Evolutionary conservation across 2,329 filamentous ascomycete genomes (phyloP), one percentile per base, ranked within the genome.

Genomic region (Scolecobasidium constrictum): DNA sequence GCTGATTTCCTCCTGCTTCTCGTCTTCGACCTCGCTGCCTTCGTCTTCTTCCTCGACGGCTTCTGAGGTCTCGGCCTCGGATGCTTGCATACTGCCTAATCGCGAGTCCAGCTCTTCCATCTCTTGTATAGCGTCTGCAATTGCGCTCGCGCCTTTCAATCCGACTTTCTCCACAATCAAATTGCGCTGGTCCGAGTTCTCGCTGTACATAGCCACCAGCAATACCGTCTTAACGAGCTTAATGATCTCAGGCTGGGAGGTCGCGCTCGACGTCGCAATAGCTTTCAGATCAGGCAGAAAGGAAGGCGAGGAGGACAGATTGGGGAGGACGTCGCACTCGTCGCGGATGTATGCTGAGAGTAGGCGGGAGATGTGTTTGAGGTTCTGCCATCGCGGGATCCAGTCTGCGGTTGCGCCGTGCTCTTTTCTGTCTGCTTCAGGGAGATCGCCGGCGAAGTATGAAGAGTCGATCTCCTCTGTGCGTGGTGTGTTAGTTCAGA

Each of bases 351-450:
- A 72, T 19, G 65, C 62, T 19, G 65, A 64, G 42, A 69, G 60
- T 49, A 64, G 57, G 33, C 66, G 64, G 51, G 70, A 66, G 48
- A 71, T 61, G 48, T 69, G 63, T 53, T 71, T 71, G 45, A 71
- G 52, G 49, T 71, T 71, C 59, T 71, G 68, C 68, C 68, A 71
- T 60, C 64, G 59, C 37, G 65, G 62, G 39, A 69, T 70, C 68
- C 68, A 72, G 47, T 68, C 66, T 49, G 65, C 63, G 21, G 56
- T 56, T 31, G 26, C 9, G 26, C n/a, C 26, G 9, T 31, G 9
- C n/a, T 60, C 53, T 37, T 59, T 61, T 38, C 63, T 58, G 45
- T 64, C 56, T 39, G 56, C 56, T 45, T 70, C 67, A 16, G 68
- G 68, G 9, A 72, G 63, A n/a, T 54, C 55, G 41, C 64, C 65